Evolutionary conservation across 1,139 yeast genomes (phyloP).

Genomic region (Scheffersomyces cryptocercus): DNA sequence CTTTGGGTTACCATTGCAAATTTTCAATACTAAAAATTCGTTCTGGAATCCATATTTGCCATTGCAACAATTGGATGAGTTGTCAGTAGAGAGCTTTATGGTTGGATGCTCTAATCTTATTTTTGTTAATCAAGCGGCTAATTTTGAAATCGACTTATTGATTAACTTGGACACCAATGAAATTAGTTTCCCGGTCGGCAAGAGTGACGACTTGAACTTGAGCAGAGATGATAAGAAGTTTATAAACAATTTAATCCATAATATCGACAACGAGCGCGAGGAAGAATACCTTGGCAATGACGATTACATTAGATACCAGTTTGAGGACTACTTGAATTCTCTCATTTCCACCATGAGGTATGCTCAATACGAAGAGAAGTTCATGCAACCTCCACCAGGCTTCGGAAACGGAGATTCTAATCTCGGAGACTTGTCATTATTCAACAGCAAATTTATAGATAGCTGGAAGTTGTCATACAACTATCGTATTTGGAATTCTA

Average conservation of each 20-base stretch:
- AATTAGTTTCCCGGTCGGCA: constrained; percentile 42
- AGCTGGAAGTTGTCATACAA: constrained; percentile 70
- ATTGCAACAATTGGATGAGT: constrained; percentile 80
- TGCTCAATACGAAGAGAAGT: constrained; percentile 54
- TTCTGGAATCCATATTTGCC: constrained; percentile 93
- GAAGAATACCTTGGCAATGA: constrained; percentile 67
- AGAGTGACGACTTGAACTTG: constrained; percentile 47
- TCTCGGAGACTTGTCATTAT: constrained; percentile 36
- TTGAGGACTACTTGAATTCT: constrained; percentile 86
- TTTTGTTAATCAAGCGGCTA: constrained; percentile 65
- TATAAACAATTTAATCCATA: constrained; percentile 47
- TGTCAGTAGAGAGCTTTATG: constrained; percentile 66
- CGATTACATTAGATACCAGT: constrained; percentile 82
- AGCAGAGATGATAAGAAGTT: constrained; percentile 74
- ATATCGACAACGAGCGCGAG: constrained; percentile 15
- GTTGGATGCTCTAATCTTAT: constrained; percentile 89
- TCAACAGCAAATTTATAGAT: constrained; percentile 57
- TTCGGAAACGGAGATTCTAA: constrained; percentile 23
- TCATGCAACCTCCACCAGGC: constrained; percentile 46
- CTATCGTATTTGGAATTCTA: constrained; percentile 65
- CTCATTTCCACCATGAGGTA: constrained; percentile 73
- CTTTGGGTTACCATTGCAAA: constrained; percentile 84
- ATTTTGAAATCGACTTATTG: constrained; percentile 48
- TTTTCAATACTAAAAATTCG: constrained; percentile 80
- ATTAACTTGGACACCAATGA: constrained; percentile 41